Percentiles rank a stretch among this genome's conserved stretches.
phyloP scores from a whole-genome alignment of 805 yeast genomes.

The Brettanomyces bruxellensis region DNA sequence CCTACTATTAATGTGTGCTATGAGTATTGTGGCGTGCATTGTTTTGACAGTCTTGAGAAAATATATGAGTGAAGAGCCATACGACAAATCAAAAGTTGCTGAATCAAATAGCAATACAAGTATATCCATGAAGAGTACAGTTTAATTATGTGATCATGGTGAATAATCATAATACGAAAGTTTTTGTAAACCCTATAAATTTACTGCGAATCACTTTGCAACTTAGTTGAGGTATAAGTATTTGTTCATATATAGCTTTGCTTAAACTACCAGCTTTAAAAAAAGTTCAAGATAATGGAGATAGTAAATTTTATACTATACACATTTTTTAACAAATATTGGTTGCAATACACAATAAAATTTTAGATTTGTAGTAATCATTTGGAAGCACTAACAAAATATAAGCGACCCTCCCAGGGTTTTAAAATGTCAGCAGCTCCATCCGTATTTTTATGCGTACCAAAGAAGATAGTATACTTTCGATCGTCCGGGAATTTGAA shows the following conservation, averaged over 20 bases:
- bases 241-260: no score
- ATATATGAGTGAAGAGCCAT: conserved; percentile 1
- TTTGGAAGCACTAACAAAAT: background rate
- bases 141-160: background rate
- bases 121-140: background rate
- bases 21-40: conserved; percentile 49
- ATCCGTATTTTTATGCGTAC: background rate
- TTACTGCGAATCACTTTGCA: no score
- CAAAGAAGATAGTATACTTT: background rate
- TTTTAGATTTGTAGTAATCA: background rate
- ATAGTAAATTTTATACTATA: no score
- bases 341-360: no score
- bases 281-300: no score
- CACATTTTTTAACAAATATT: no score
- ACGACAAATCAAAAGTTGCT: background rate
- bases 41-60: conserved; percentile 3
- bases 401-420: conserved; percentile 1
- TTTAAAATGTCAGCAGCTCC: background rate
- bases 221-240: no score
- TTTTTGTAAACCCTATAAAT: background rate
- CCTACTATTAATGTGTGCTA: conserved; percentile 67
- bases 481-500: background rate
- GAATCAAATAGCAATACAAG: background rate
- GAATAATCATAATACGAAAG: background rate
- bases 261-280: no score